Conservation (phyloP, 805 yeast species). For the Myxozyma melibiosi region DNA sequence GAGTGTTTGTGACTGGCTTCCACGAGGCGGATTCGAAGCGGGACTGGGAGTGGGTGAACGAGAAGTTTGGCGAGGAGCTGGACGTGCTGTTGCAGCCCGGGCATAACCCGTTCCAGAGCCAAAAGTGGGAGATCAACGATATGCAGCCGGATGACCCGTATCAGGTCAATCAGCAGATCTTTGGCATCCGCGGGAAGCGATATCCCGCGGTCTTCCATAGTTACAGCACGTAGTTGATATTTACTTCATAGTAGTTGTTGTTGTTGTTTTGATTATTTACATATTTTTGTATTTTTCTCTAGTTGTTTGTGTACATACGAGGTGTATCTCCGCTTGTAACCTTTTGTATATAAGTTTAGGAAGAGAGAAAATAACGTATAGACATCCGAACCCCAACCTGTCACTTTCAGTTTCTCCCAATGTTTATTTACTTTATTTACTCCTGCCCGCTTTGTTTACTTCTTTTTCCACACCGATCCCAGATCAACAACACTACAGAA, state of each 20-base stretch:
- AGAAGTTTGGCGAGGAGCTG: constrained; percentile 69
- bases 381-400: no score
- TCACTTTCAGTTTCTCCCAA: no score
- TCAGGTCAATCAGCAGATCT: constrained; percentile 85
- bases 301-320: background rate
- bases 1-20: constrained; percentile 86
- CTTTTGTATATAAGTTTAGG: background rate
- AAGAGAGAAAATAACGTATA: no score
- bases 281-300: background rate
- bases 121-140: constrained; percentile 94
- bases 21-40: constrained; percentile 69
- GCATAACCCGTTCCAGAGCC: constrained; percentile 74
- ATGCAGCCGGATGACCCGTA: constrained; percentile 88
- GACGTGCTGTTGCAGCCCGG: constrained; percentile 79
- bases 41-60: constrained; percentile 71
- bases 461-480: no score
- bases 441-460: no score
- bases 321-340: background rate
- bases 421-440: no score
- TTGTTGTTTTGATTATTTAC: background rate
- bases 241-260: background rate
- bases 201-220: constrained; percentile 70
- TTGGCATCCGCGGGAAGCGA: constrained; percentile 94
- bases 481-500: no score
- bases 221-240: background rate